phyloP scores from a whole-genome alignment of 2,329 filamentous ascomycete species.

The Leptographium procerum region DNA sequence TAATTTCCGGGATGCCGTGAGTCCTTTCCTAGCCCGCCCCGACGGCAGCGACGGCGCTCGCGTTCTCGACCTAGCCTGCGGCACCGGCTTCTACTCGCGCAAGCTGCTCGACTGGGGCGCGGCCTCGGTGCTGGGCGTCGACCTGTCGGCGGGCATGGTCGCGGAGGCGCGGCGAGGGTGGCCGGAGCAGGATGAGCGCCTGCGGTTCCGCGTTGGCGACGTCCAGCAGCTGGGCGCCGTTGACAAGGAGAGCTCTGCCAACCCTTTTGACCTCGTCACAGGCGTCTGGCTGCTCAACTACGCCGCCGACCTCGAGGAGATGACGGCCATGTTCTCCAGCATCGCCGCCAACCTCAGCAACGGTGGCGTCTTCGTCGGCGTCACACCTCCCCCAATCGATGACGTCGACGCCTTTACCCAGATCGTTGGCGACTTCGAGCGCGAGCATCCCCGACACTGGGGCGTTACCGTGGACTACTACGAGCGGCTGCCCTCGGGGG shows the following conservation, averaged over 20 bases:
- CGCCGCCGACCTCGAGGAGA: slow-evolving; percentile 15
- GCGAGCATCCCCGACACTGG: neutral
- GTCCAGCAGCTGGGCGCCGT: slow-evolving; percentile 15
- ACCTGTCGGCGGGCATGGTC: slow-evolving; percentile 24
- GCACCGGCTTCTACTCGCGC: slow-evolving; percentile 23
- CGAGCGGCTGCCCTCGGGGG: slow-evolving; percentile 3
- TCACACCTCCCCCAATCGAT: slow-evolving; percentile 12
- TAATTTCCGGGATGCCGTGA: slow-evolving; percentile 7
- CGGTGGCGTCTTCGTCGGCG: slow-evolving; percentile 21
- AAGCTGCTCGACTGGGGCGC: slow-evolving; percentile 23
- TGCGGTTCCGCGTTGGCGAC: slow-evolving; percentile 14
- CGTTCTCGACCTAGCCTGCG: slow-evolving; percentile 27
- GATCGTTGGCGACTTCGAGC: neutral
- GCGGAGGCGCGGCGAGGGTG: slow-evolving; percentile 14
- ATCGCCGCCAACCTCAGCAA: slow-evolving; percentile 22
- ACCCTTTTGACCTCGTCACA: slow-evolving; percentile 24
- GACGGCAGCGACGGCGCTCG: slow-evolving; percentile 3
- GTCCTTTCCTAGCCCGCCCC: slow-evolving; percentile 1
- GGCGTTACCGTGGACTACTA: slow-evolving; percentile 5
- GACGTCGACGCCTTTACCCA: slow-evolving; percentile 7
- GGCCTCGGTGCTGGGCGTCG: slow-evolving; percentile 21
- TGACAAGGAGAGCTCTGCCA: slow-evolving; percentile 7
- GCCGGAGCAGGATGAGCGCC: neutral
- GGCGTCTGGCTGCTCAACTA: slow-evolving; percentile 28
- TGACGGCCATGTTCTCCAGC: slow-evolving; percentile 24